A percentile compares a stretch with the other conserved stretches of the same genome.
These are phyloP conservation scores for Echria macrotheca DNA, from an alignment of 495 filamentous ascomycete species.

Conservation along the genomic window DNA sequence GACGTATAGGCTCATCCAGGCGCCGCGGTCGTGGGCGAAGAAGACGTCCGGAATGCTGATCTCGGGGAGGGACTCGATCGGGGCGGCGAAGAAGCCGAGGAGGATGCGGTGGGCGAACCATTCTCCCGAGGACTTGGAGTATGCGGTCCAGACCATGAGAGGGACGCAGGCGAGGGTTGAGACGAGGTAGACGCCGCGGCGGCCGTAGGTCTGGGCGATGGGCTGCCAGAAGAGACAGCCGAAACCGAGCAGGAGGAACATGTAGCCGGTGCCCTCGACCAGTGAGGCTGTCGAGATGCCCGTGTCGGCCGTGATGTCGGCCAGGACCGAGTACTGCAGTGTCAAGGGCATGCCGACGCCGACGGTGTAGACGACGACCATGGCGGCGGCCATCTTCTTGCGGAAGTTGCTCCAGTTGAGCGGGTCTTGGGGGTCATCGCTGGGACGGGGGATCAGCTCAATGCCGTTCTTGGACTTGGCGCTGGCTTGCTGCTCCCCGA, in stretches of 20 bases:
- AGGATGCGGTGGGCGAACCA: conserved; percentile 54
- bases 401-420: conserved; percentile 48
- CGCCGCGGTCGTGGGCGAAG: conserved; percentile 54
- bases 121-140: conserved; percentile 46
- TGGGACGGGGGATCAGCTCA: conserved; percentile 51
- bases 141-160: conserved; percentile 40
- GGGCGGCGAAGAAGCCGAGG: conserved; percentile 52
- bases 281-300: conserved; percentile 29
- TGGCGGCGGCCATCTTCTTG: conserved; percentile 46
- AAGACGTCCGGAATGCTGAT: conserved; percentile 58
- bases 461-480: conserved; percentile 9
- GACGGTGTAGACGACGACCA: conserved; percentile 34
- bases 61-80: conserved; percentile 42
- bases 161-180: conserved; percentile 22
- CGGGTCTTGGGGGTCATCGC: conserved; percentile 48
- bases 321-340: conserved; percentile 24
- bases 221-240: conserved; percentile 31
- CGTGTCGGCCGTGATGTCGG: conserved; percentile 29
- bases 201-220: conserved; percentile 30
- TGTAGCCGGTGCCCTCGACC: conserved; percentile 25
- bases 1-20: conserved; percentile 44
- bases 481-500: conserved; percentile 17
- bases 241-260: conserved; percentile 38
- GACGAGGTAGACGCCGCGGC: conserved; percentile 26
- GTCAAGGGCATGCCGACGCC: conserved; percentile 24